A percentile compares a stretch with the other conserved stretches of the same genome.
phyloP scores from a whole-genome alignment of 441 rosid species.

The Arabidopsis lyrata region DNA sequence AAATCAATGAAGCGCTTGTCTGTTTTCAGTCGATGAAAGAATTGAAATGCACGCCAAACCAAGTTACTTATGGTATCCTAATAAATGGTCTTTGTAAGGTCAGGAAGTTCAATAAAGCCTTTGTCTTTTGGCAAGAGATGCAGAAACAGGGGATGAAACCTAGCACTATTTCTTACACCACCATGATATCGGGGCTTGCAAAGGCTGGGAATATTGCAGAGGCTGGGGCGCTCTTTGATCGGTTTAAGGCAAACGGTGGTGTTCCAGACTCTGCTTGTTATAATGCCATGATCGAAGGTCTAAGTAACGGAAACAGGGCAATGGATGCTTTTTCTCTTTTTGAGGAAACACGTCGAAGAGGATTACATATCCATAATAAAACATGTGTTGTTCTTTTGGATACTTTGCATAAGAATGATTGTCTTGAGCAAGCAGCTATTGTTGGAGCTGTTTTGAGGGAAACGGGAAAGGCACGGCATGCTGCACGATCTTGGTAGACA shows the following conservation, averaged over 20 bases:
- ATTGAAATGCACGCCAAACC: constrained; percentile 74
- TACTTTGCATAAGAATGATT: constrained; percentile 85
- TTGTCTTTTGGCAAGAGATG: constrained; percentile 99
- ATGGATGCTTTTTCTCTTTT: constrained; percentile 74
- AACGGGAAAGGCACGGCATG: constrained; percentile 88
- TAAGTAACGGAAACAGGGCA: constrained; percentile 78
- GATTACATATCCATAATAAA: constrained; percentile 67
- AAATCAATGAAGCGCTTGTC: constrained; percentile 82
- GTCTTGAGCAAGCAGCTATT: constrained; percentile 91
- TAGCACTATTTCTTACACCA: constrained; percentile 73
- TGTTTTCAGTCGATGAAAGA: constrained; percentile 90
- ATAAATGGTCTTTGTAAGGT: constrained; percentile 88
- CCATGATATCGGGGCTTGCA: constrained; percentile 91
- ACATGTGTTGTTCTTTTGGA: constrained; percentile 89
- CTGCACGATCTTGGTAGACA: constrained; percentile 75
- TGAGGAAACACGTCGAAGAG: constrained; percentile 81
- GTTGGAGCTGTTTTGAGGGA: constrained; percentile 93
- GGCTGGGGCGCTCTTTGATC: constrained; percentile 72
- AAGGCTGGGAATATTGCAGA: constrained; percentile 86
- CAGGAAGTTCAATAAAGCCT: constrained; percentile 93
- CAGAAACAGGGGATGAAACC: constrained; percentile 79
- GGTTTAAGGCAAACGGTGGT: constrained; percentile 73
- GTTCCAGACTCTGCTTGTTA: constrained; percentile 77
- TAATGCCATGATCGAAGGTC: constrained; percentile 86
- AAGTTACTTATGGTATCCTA: constrained; percentile 75